These are phyloP conservation scores for Fomes fomentarius DNA, from an alignment of 1,284 basidiomycete genomes.

Conservation along the genomic window DNA sequence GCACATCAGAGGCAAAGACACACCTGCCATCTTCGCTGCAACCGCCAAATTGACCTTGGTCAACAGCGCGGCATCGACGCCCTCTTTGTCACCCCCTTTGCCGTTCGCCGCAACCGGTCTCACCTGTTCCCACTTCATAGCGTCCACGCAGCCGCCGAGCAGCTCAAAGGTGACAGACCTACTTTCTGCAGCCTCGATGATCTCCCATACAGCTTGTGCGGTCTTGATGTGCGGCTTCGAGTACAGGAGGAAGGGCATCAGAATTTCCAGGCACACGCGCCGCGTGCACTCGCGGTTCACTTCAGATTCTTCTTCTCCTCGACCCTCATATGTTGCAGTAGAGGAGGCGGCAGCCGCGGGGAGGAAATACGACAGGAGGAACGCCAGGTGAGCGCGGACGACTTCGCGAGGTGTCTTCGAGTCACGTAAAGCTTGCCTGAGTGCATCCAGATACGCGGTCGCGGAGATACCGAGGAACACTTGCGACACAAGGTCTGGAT, in stretches of 20 bases:
- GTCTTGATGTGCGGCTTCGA: constrained; percentile 72
- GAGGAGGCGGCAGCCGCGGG: constrained; percentile 11
- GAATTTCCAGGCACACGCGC: constrained; percentile 57
- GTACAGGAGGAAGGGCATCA: constrained; percentile 78
- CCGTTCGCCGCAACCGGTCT: constrained; percentile 28
- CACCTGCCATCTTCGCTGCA: constrained; percentile 66
- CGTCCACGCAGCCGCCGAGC: constrained; percentile 49
- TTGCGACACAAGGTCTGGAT: constrained; percentile 41
- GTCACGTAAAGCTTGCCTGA: constrained; percentile 47
- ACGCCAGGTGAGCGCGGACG: constrained; percentile 64
- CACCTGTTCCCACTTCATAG: constrained; percentile 40
- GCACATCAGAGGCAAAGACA: constrained; percentile 27
- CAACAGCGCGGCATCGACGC: constrained; percentile 46
- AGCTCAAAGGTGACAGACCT: constrained; percentile 39
- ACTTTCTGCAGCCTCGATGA: constrained; percentile 43
- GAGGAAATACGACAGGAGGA: constrained; percentile 57
- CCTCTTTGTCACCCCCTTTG: constrained; percentile 39
- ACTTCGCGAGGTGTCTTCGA: constrained; percentile 51
- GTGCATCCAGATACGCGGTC: constrained; percentile 59
- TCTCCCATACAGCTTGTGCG: constrained; percentile 66
- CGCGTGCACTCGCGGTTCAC: constrained; percentile 38
- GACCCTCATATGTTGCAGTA: not conserved
- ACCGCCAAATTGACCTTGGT: constrained; percentile 54
- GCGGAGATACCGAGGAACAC: constrained; percentile 51
- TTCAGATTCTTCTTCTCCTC: constrained; percentile 7